Evolutionary conservation across 768 basidiomycete genomes (phyloP).

Genomic region (Russula compacta): DNA sequence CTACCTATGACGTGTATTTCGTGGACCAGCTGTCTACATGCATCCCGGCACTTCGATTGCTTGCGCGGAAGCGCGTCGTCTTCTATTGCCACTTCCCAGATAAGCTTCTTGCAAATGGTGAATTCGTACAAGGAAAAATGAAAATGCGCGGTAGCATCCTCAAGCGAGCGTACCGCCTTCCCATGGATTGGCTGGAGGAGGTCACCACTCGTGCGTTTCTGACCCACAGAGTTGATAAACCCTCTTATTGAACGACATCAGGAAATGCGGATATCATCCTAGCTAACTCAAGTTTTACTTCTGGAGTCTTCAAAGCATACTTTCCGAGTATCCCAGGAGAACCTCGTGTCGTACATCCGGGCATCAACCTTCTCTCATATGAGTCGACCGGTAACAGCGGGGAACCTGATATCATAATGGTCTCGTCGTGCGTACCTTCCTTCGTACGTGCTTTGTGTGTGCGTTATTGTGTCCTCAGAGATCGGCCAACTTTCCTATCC

Average conservation of each 20-base stretch:
- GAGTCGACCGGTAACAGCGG: slow-evolving; percentile 33
- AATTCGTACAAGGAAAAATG: slow-evolving; percentile 45
- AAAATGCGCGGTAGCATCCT: slow-evolving; percentile 39
- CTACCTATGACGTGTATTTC: slow-evolving; percentile 75
- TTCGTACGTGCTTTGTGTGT: background rate
- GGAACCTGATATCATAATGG: slow-evolving; percentile 43
- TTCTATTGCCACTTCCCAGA: slow-evolving; percentile 99
- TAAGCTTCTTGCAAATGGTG: slow-evolving; percentile 75
- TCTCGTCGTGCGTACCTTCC: slow-evolving; percentile 44
- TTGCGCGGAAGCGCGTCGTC: slow-evolving; percentile 71
- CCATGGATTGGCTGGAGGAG: slow-evolving; percentile 89
- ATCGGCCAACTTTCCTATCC: slow-evolving; percentile 70
- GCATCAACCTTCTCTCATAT: slow-evolving; percentile 78
- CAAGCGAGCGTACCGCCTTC: slow-evolving; percentile 73
- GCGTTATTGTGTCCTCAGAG: slow-evolving; percentile 28
- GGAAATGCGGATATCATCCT: slow-evolving; percentile 86
- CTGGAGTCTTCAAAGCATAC: slow-evolving; percentile 65
- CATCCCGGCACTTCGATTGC: slow-evolving; percentile 65
- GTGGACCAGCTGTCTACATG: slow-evolving; percentile 95
- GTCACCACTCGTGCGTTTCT: slow-evolving; percentile 65
- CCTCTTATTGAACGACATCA: slow-evolving; percentile 25
- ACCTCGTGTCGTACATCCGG: slow-evolving; percentile 88
- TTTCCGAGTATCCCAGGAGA: slow-evolving; percentile 56
- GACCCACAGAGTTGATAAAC: background rate
- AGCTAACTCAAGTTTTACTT: slow-evolving; percentile 87